Conservation (phyloP, 257 asterid species). For the Gentiana macrophylla region DNA sequence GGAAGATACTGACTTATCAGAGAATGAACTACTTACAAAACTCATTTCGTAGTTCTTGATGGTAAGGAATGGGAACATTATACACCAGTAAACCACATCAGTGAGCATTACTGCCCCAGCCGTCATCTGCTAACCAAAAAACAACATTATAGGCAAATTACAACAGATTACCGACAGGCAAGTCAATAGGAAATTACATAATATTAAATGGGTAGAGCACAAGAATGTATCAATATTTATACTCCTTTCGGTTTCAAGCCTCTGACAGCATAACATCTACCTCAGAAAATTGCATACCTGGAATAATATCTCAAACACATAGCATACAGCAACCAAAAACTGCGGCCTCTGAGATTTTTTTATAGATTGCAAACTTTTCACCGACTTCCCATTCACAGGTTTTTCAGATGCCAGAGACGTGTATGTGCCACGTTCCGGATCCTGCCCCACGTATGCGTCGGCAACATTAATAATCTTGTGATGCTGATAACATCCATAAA, state of each 20-base stretch:
- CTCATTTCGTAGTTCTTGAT: slow-evolving; percentile 64
- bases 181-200: too few species aligned
- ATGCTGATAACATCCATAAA: slow-evolving; percentile 48
- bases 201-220: neutral
- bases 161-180: neutral
- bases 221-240: neutral
- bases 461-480: slow-evolving; percentile 15
- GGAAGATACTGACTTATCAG: neutral
- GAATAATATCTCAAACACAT: slow-evolving; percentile 54
- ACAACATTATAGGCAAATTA: slow-evolving; percentile 7
- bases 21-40: slow-evolving; percentile 52
- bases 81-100: slow-evolving; percentile 63
- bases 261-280: neutral
- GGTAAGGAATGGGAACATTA: slow-evolving; percentile 69
- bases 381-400: slow-evolving; percentile 22
- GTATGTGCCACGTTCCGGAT: slow-evolving; percentile 48
- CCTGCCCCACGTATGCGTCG: slow-evolving; percentile 21
- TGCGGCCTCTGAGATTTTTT: slow-evolving; percentile 15
- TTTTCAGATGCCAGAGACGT: slow-evolving; percentile 34
- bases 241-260: neutral
- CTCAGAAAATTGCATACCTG: slow-evolving; percentile 37
- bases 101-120: slow-evolving; percentile 91
- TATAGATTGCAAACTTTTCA: slow-evolving; percentile 14
- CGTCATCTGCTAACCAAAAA: slow-evolving; percentile 47
- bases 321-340: slow-evolving; percentile 26